Conservation (phyloP, 208 protist genomes). For the Leishmania lainsoni region DNA sequence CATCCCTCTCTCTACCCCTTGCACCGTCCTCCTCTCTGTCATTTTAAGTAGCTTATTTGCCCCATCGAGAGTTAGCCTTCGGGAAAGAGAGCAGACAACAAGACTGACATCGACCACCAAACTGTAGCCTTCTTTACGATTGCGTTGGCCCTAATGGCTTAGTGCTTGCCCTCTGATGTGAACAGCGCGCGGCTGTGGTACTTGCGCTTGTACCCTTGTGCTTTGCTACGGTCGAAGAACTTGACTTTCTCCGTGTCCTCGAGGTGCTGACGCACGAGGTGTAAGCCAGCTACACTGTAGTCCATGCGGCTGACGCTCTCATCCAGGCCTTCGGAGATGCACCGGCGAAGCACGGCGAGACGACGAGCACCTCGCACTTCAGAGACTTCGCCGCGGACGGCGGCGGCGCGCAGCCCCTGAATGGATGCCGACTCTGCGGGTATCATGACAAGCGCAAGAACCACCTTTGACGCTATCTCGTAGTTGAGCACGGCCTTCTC, state of each 20-base stretch:
- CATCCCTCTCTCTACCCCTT: not conserved
- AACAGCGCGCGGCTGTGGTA: conserved; percentile 70
- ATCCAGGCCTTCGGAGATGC: conserved; percentile 71
- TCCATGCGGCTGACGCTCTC: conserved; percentile 64
- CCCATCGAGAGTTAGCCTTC: not conserved
- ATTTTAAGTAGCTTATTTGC: not conserved
- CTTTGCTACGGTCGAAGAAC: conserved; percentile 85
- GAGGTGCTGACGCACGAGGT: conserved; percentile 65
- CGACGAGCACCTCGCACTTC: conserved; percentile 63
- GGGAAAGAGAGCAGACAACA: not conserved
- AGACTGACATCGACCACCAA: not conserved
- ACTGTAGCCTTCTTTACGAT: not conserved
- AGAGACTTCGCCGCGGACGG: conserved; percentile 68
- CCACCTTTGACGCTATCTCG: conserved; percentile 76
- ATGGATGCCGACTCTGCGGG: conserved; percentile 28
- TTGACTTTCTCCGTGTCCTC: conserved; percentile 69
- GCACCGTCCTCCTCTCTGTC: not conserved
- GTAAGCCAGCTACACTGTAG: conserved; percentile 75
- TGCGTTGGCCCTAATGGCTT: not conserved
- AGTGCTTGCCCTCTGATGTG: conserved; percentile 12
- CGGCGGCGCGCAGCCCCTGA: conserved; percentile 40
- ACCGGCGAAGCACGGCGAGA: conserved; percentile 53
- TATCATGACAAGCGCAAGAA: conserved; percentile 69
- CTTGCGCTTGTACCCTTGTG: conserved; percentile 83
- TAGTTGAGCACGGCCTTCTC: conserved; percentile 77